A percentile compares a stretch with the other conserved stretches of the same genome.
phyloP scores from a whole-genome alignment of 2,329 filamentous ascomycete species.

The Sphaerostilbella broomeana region DNA sequence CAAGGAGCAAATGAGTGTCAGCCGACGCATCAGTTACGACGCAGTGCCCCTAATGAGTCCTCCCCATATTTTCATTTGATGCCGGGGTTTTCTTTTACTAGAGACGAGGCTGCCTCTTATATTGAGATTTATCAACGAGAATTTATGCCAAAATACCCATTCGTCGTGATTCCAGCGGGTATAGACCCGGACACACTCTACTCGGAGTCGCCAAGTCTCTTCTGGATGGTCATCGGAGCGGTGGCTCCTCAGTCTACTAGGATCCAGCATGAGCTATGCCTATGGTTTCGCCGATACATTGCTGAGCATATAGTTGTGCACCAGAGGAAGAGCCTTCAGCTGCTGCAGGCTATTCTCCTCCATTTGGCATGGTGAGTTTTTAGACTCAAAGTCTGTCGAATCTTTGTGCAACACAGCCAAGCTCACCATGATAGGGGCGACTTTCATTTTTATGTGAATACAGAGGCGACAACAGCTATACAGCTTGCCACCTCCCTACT shows the following conservation, averaged over 20 bases:
- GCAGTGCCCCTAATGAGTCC: not conserved
- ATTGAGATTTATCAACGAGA: constrained; percentile 28
- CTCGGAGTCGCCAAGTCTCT: constrained; percentile 27
- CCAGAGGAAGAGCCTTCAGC: constrained; percentile 29
- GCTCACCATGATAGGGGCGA: constrained; percentile 28
- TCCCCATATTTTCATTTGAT: constrained; percentile 22
- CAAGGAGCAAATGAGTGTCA: too few relatives aligned
- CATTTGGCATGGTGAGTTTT: constrained; percentile 31
- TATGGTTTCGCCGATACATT: constrained; percentile 32
- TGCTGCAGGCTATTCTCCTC: constrained; percentile 34
- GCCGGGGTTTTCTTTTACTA: constrained; percentile 29
- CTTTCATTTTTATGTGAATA: constrained; percentile 32
- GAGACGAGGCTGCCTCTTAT: constrained; percentile 26
- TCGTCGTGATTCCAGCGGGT: constrained; percentile 26
- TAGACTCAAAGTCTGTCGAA: not conserved
- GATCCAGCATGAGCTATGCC: constrained; percentile 26
- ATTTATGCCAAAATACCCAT: constrained; percentile 32
- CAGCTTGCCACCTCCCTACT: constrained; percentile 34
- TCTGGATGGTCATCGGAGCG: constrained; percentile 32
- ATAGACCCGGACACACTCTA: constrained; percentile 27
- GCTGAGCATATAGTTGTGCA: constrained; percentile 32
- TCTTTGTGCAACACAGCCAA: too few relatives aligned
- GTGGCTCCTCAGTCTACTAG: constrained; percentile 26
- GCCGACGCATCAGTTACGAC: constrained; percentile 1
- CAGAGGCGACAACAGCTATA: constrained; percentile 30